Evolutionary conservation across 108 stramenopile genomes (phyloP).

Genomic region (Pseudonitzschia pungens): DNA sequence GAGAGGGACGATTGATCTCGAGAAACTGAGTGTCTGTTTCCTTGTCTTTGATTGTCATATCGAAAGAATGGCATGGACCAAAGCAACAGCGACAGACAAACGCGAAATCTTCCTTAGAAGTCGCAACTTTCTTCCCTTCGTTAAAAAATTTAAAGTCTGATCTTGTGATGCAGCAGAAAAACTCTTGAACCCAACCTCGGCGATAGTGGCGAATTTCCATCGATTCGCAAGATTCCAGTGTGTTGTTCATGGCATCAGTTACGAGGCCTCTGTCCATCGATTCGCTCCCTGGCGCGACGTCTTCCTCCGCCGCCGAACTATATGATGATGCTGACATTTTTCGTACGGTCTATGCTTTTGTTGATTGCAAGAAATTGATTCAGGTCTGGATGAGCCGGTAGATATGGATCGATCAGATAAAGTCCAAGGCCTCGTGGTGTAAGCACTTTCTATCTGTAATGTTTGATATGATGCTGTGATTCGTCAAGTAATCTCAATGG

Average conservation of each 20-base stretch:
- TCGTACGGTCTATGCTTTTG: neutral
- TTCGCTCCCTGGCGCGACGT: neutral
- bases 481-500: neutral
- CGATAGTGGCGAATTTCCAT: conserved; percentile 61
- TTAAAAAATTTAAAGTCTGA: conserved; percentile 50
- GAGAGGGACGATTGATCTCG: conserved; percentile 57
- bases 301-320: too few species aligned
- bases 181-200: conserved; percentile 57
- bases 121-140: conserved; percentile 53
- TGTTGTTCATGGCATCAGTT: conserved; percentile 2
- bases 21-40: conserved; percentile 44
- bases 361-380: neutral
- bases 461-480: neutral
- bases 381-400: too few species aligned
- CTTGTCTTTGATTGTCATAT: conserved; percentile 46
- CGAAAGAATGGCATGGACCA: conserved; percentile 53
- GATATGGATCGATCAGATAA: too few species aligned
- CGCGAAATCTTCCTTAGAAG: conserved; percentile 58
- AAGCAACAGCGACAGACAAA: conserved; percentile 63
- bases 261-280: conserved; percentile 3
- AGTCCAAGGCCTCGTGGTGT: too few species aligned
- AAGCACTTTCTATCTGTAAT: neutral
- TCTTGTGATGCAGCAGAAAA: conserved; percentile 56
- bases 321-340: too few species aligned
- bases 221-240: conserved; percentile 11